A percentile compares a stretch with the other conserved stretches of the same genome.
Conservation (phyloP, 2,329 filamentous ascomycete species). For the Monilinia vaccinii-corymbosi region DNA sequence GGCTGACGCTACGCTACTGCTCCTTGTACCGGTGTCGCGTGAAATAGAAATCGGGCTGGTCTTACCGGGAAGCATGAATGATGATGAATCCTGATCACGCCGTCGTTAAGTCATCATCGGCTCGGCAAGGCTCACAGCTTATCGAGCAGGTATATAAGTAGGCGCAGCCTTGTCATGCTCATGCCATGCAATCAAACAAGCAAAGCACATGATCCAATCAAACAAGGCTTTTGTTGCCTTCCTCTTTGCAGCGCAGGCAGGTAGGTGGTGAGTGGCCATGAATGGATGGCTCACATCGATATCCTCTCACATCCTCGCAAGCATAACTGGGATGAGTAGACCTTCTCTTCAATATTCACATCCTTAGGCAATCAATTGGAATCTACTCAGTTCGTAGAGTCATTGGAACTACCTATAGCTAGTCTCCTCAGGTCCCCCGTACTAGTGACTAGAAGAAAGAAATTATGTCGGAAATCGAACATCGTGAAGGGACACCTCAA, state of each 20-base stretch:
- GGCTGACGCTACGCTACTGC: background rate
- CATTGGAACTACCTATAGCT: background rate
- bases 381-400: too few relatives aligned
- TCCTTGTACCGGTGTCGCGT: background rate
- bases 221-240: background rate
- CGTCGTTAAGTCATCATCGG: too few relatives aligned
- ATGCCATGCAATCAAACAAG: background rate
- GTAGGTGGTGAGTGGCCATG: too few relatives aligned
- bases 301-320: background rate
- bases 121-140: too few relatives aligned
- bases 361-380: background rate
- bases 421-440: background rate
- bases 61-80: too few relatives aligned
- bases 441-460: background rate
- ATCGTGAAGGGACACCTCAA: slow-evolving; percentile 5
- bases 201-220: background rate
- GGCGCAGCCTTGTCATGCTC: background rate
- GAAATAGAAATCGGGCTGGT: background rate
- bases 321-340: background rate
- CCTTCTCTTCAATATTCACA: background rate
- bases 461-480: slow-evolving; percentile 7
- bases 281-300: background rate
- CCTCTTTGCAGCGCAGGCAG: background rate
- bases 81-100: too few relatives aligned
- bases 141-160: background rate